Evolutionary conservation across 192 early-diverging fungal species (phyloP), one percentile per base, ranked within the genome.

Genomic region (Spizellomyces sp.): DNA sequence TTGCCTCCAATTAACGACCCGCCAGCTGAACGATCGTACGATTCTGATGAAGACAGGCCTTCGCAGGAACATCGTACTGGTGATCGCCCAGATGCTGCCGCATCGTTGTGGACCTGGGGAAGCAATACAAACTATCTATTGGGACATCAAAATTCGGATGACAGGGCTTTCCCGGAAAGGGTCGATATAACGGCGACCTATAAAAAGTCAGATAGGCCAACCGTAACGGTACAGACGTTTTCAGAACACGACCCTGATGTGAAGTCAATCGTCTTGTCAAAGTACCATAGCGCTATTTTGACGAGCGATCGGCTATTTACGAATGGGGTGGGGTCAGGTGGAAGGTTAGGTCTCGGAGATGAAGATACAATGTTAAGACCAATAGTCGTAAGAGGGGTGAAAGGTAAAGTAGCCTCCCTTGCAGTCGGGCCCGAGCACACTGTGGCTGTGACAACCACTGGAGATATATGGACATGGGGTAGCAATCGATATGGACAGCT

Each of bases 391-490:
- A 41, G 50, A 3, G 84, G 83, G 5, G 64, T 90, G 3, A 62
- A 79, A 27, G 79, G 81, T 36, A 14, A 19, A 22, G 79, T 84
- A 0, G 61, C 9, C 0, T 61, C 52, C 4, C 78, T 87, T 0
- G 86, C 92, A 0, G 59, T 88, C 8, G 92, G 92, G 12, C 74
- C 88, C 8, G 92, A 93, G 60, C 90, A 93, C 64, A 90, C 88
- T 2, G 67, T 92, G 6, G 86, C 83, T 6, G 75, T 92, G 14
- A 87, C 86, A 2, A 52, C 44, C 12, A 71, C 50, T 48, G 91
- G 91, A 0, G 74, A 78, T 10, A 84, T 91, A 5, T 87, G 81
- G 64, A 88, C 87, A 9, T 89, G 89, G 73, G 90, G 91, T 14
- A 61, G 59, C 59, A 61, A 61, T 42, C 17, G 36, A 41, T 61